Evolutionary conservation across 108 stramenopile genomes (phyloP), one percentile per base, ranked within the genome.

Genomic region (Ochromonas danica): DNA sequence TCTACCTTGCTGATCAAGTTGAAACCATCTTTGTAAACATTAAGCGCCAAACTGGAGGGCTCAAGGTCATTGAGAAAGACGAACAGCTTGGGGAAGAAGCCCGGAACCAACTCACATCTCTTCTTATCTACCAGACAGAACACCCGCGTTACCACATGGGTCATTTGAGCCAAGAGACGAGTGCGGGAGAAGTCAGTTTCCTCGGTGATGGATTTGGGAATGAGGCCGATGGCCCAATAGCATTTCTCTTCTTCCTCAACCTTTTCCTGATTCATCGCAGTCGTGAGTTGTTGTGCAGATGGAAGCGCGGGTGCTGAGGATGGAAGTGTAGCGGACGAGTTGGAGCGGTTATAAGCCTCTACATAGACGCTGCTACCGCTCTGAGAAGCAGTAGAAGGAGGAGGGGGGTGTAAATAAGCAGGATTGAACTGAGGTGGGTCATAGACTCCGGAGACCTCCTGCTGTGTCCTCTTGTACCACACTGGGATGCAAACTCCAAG

Each of bases 11-110:
- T 57, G 51, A 57, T 57, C 51, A 57, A 57, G 51, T 57, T 57
- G 51, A 57, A 57, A 57, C 51, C 51, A 57, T 57, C 51, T 57
- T 57, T 57, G 51, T 57, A 57, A 57, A 57, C 51, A 57, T 57
- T 57, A 57, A 57, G 51, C 51, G 51, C 51, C 51, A 57, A 57
- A 57, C 51, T 57, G 51, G 51, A 57, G 51, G 51, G 51, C 51
- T 57, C 51, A 57, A 57, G 51, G 51, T 57, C 51, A 57, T 57
- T 57, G 51, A 57, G 51, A 57, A 57, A 57, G 51, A 57, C 51
- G 51, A 57, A 57, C 51, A 57, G 51, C 51, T 57, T 57, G 51
- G 51, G 51, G 51, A 57, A 57, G 51, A 57, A 57, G 51, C 51
- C 51, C 51, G 51, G 51, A 57, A 57, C 51, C 51, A 57, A 57